A percentile compares a stretch with the other conserved stretches of the same genome.
Evolutionary conservation across 2,329 filamentous ascomycete species (phyloP).

Genomic region (Bisporella sp.): DNA sequence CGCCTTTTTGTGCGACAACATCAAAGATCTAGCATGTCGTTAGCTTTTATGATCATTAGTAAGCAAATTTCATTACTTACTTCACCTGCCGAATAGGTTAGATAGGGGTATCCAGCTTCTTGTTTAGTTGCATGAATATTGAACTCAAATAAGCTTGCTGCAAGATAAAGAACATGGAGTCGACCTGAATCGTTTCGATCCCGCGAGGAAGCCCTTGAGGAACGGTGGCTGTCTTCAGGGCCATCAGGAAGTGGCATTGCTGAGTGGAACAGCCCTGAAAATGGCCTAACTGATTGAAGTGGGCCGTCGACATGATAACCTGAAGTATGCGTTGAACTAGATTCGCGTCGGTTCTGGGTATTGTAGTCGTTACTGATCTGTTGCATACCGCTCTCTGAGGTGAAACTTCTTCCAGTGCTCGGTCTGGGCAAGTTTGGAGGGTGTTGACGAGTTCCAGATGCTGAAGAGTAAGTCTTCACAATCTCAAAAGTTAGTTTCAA

Average conservation of each 20-base stretch:
- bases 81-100: slow-evolving; percentile 93
- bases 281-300: slow-evolving; percentile 36
- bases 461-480: no score
- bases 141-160: slow-evolving; percentile 92
- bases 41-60: background rate
- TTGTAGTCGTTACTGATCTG: slow-evolving; percentile 45
- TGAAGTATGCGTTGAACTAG: slow-evolving; percentile 47
- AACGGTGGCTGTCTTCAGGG: slow-evolving; percentile 43
- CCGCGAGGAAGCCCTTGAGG: slow-evolving; percentile 53
- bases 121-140: slow-evolving; percentile 89
- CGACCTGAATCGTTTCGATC: slow-evolving; percentile 46
- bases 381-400: slow-evolving; percentile 41
- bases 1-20: slow-evolving; percentile 92
- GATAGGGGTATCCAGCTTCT: slow-evolving; percentile 91
- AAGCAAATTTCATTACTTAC: slow-evolving; percentile 36
- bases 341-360: slow-evolving; percentile 40
- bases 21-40: slow-evolving; percentile 61
- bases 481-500: no score
- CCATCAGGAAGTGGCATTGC: slow-evolving; percentile 74
- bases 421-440: slow-evolving; percentile 34
- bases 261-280: slow-evolving; percentile 78
- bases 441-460: slow-evolving; percentile 36
- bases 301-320: slow-evolving; percentile 32
- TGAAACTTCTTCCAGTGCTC: slow-evolving; percentile 53
- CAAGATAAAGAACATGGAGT: slow-evolving; percentile 78